Evolutionary conservation across 1,139 yeast genomes (phyloP).

Genomic region (Nakaseomyces sp.): DNA sequence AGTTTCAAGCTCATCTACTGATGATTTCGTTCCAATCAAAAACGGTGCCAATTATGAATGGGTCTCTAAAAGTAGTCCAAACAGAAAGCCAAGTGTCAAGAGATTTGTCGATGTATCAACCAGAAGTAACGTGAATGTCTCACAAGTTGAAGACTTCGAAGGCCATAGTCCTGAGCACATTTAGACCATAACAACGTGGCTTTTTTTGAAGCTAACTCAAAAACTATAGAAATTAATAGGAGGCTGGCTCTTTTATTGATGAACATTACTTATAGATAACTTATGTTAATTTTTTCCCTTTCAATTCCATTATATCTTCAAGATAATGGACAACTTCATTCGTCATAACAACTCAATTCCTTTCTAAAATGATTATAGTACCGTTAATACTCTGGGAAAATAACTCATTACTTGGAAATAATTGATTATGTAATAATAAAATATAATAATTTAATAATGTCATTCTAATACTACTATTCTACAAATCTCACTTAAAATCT

Average conservation of each 20-base stretch:
- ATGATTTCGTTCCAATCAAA: conserved; percentile 26
- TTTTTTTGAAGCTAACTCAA: neutral
- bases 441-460: neutral
- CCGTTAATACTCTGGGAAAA: too few species aligned
- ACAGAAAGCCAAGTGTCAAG: conserved; percentile 25
- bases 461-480: neutral
- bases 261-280: conserved; percentile 1
- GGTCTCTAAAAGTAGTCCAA: conserved; percentile 21
- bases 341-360: neutral
- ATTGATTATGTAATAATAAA: neutral
- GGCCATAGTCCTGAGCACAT: conserved; percentile 26
- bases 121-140: conserved; percentile 22
- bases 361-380: neutral
- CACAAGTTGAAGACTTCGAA: conserved; percentile 22
- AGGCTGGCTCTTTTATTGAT: conserved; percentile 2
- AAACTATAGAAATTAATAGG: neutral
- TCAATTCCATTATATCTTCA: neutral
- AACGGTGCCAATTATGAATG: conserved; percentile 25
- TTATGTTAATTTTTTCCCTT: neutral
- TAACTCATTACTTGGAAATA: neutral
- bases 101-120: conserved; percentile 23
- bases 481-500: too few species aligned
- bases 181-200: neutral
- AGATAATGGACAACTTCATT: neutral
- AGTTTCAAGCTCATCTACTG: conserved; percentile 21